phyloP scores from a whole-genome alignment of 371 early-diverging fungal species.

The Saksenaea oblongispora region DNA sequence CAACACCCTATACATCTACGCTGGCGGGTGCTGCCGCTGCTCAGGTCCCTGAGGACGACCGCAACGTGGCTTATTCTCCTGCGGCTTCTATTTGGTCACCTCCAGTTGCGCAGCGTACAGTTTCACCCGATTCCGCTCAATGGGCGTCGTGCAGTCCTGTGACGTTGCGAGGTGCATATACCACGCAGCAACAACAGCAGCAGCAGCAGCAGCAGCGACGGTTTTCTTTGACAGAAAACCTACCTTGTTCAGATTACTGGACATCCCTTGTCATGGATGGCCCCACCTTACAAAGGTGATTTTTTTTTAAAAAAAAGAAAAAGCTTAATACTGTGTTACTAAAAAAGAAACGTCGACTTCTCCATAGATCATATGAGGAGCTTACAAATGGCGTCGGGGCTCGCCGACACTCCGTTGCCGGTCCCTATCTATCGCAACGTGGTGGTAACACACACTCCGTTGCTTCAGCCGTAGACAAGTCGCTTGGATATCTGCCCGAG shows the following conservation, averaged over 20 bases:
- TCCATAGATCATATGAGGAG: conserved; percentile 3
- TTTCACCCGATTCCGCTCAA: conserved; percentile 6
- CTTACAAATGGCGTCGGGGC: not conserved
- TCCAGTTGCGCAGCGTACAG: conserved; percentile 2
- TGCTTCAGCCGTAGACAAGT: not conserved
- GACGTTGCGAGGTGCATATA: conserved; percentile 4
- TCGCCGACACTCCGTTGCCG: conserved; percentile 13
- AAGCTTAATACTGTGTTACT: not conserved
- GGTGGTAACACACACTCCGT: not conserved
- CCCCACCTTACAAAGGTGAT: not conserved
- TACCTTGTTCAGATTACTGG: not conserved
- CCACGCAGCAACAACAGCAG: not conserved
- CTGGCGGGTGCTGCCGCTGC: not conserved
- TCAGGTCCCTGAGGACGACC: not conserved
- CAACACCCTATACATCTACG: not conserved
- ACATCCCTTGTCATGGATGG: conserved; percentile 2
- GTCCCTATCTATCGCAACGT: conserved; percentile 7
- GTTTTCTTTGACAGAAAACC: not conserved
- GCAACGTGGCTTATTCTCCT: not conserved
- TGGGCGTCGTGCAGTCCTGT: conserved; percentile 2
- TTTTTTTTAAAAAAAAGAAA: not conserved
- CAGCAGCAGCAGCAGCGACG: not conserved
- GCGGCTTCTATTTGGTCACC: conserved; percentile 3
- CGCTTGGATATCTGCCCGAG: not conserved
- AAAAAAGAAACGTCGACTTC: not conserved